Conservation (phyloP, 495 filamentous ascomycete genomes). For the Daldinia decipiens region DNA sequence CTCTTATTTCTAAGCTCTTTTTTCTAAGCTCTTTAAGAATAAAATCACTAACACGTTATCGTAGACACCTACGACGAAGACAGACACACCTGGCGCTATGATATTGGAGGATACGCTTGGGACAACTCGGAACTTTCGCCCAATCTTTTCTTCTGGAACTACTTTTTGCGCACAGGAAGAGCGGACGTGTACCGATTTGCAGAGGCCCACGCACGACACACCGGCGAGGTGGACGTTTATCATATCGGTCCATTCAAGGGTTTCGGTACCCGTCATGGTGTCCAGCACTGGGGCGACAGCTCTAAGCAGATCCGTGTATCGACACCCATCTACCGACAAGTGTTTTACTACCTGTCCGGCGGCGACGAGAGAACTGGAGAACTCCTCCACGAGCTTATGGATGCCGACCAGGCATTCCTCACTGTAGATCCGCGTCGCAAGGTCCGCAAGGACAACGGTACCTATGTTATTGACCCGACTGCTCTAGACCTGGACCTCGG, state of each 20-base stretch:
- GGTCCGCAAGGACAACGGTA: slow-evolving; percentile 54
- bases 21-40: neutral
- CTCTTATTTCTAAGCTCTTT: too few species aligned
- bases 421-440: slow-evolving; percentile 60
- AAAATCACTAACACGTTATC: neutral
- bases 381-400: slow-evolving; percentile 53
- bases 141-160: slow-evolving; percentile 63
- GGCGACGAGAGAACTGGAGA: slow-evolving; percentile 60
- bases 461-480: slow-evolving; percentile 53
- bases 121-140: slow-evolving; percentile 65
- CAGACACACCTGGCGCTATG: slow-evolving; percentile 63
- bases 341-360: slow-evolving; percentile 60
- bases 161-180: slow-evolving; percentile 60
- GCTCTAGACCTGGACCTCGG: slow-evolving; percentile 59
- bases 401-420: slow-evolving; percentile 55
- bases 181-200: slow-evolving; percentile 60
- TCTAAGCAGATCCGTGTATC: slow-evolving; percentile 63
- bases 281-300: slow-evolving; percentile 62
- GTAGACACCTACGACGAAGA: slow-evolving; percentile 59
- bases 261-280: slow-evolving; percentile 62
- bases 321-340: slow-evolving; percentile 55
- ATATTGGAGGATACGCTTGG: slow-evolving; percentile 64
- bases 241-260: slow-evolving; percentile 60
- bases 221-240: slow-evolving; percentile 62
- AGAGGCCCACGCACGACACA: slow-evolving; percentile 60